Base-by-base conservation (phyloP, 1,139 yeast genomes). In the Candida sp. region DNA sequence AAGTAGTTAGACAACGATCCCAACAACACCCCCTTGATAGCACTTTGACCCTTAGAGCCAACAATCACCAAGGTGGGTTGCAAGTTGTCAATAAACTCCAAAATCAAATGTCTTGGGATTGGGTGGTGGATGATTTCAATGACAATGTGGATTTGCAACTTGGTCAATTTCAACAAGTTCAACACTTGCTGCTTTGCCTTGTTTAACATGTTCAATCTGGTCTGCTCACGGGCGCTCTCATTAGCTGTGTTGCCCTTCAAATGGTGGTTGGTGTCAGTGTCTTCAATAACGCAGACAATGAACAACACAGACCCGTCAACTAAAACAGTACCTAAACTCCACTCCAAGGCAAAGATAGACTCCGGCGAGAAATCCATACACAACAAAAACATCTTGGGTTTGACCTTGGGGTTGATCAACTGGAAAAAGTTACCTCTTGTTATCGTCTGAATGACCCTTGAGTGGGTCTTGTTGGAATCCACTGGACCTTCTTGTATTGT, bases 291-390 rank as follows among this genome's bases (percentile, higher is more conserved):
- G 65, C 90, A 88, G 17, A 92, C 84, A 27, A 91, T 82, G 63
- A 90, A 90, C 48, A 93, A 70, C 1, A 92, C 92, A 52, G 92
- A 89, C 0, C 96, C 96, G 62, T 90, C 96, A 28, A 88, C 88
- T 48, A 92, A 76, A 1, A 92, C 89, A 0, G 97, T 85, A 2
- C 98, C 98, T 58, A 93, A 79, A 44, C 93, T 84, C 91, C 97
- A 93, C 62, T 91, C 96, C 42, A 93, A 76, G 0, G 98, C 96
- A 67, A 89, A 90, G 35, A 81, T 79, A 3, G 97, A 88, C 62
- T 91, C 98, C 1, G 93, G 91, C 1, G 94, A 87, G 60, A 90
- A 81, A 65, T 90, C 97, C 73, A 89, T 83, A 63, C 94, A 90
- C 33, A 89, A 80, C 50, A 90, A 74, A 67, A 86, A 90, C 67